Evolutionary conservation across 2,329 filamentous ascomycete species (phyloP).

Genomic region (Colletotrichum acutatum): DNA sequence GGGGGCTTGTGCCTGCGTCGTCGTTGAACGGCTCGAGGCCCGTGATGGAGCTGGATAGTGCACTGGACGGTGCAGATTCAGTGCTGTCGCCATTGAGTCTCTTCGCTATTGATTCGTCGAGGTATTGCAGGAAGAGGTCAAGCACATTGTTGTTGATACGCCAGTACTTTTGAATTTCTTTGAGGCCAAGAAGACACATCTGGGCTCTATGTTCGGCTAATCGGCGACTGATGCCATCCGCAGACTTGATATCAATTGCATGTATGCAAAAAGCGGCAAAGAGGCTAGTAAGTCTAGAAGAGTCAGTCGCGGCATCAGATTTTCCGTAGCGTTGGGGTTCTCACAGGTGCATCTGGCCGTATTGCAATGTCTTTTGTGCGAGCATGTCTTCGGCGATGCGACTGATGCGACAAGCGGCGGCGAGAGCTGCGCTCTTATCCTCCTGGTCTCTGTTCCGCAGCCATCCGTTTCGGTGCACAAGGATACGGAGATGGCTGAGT

Average conservation of each 20-base stretch:
- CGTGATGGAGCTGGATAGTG: background rate
- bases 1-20: background rate
- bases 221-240: conserved; percentile 45
- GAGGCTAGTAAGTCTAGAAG: conserved; percentile 47
- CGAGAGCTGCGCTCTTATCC: conserved; percentile 44
- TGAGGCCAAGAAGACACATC: conserved; percentile 49
- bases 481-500: conserved; percentile 47
- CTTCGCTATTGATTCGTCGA: conserved; percentile 51
- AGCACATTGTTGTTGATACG: conserved; percentile 52
- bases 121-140: conserved; percentile 50
- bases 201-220: conserved; percentile 51
- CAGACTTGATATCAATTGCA: conserved; percentile 48
- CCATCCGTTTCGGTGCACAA: conserved; percentile 49
- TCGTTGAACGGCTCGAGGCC: conserved; percentile 15
- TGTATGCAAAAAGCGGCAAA: conserved; percentile 52
- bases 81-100: conserved; percentile 40
- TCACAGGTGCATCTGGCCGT: conserved; percentile 52
- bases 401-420: conserved; percentile 48
- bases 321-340: background rate
- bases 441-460: conserved; percentile 42
- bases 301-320: background rate
- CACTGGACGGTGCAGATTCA: conserved; percentile 16
- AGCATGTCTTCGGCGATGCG: conserved; percentile 53
- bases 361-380: conserved; percentile 45
- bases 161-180: conserved; percentile 54